Evolutionary conservation across 2,329 filamentous ascomycete species (phyloP).

Genomic region (Daldinia eschscholtzii): DNA sequence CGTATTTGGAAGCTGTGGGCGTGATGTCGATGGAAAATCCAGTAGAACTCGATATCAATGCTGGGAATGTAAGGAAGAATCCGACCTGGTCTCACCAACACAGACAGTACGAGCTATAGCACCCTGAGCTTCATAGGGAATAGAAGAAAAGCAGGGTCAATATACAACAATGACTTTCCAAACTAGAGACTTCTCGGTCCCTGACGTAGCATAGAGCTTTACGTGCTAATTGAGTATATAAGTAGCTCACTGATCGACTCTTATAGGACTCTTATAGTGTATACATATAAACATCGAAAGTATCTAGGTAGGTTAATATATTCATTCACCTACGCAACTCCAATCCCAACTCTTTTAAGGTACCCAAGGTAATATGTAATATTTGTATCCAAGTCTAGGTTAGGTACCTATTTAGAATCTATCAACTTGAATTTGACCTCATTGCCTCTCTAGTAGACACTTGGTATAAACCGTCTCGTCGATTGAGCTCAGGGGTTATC

Average conservation of each 20-base stretch:
- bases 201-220: not conserved
- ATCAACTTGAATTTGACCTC: not conserved
- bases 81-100: slow-evolving; percentile 38
- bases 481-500: slow-evolving; percentile 7
- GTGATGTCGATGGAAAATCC: slow-evolving; percentile 50
- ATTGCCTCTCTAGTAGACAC: too few relatives aligned
- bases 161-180: not conserved
- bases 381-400: too few relatives aligned
- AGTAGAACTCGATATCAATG: slow-evolving; percentile 54
- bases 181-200: not conserved
- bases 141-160: slow-evolving; percentile 1
- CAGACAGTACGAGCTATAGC: slow-evolving; percentile 14
- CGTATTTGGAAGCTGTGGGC: slow-evolving; percentile 57
- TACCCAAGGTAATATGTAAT: too few relatives aligned
- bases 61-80: slow-evolving; percentile 56
- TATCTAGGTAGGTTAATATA: not conserved
- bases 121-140: not conserved
- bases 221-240: not conserved
- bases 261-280: not conserved
- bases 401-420: not conserved
- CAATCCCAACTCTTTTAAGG: not conserved
- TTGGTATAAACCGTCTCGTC: not conserved
- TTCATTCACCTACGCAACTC: not conserved
- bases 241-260: not conserved
- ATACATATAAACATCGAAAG: not conserved